Conservation (phyloP, 805 yeast genomes). For the Limtongozyma cylindracea region DNA sequence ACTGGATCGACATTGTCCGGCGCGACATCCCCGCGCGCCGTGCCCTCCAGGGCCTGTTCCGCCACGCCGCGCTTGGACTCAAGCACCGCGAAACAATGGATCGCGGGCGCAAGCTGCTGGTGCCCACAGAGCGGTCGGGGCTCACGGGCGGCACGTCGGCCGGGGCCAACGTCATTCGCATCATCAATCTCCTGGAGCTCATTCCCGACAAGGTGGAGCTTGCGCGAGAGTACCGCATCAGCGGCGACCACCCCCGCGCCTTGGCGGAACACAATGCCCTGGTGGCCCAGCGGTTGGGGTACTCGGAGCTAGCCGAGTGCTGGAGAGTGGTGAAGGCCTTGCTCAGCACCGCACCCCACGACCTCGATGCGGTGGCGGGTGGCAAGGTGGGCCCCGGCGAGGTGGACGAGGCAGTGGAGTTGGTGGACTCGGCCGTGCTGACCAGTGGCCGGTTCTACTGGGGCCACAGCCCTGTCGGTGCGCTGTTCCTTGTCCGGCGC, state of each 20-base stretch:
- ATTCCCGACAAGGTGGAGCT: slow-evolving; percentile 54
- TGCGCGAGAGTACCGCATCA: slow-evolving; percentile 38
- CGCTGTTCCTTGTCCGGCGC: slow-evolving; percentile 33
- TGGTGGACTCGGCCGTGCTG: slow-evolving; percentile 2
- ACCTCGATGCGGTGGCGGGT: slow-evolving; percentile 1
- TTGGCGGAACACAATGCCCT: slow-evolving; percentile 45
- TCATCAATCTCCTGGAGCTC: slow-evolving; percentile 39
- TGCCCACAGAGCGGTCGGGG: slow-evolving; percentile 12
- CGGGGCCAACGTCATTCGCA: slow-evolving; percentile 23
- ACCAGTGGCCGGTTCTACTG: slow-evolving; percentile 20
- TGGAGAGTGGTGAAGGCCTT: slow-evolving; percentile 41
- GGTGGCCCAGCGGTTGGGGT: slow-evolving; percentile 41
- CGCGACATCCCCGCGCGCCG: neutral
- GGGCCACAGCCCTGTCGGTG: slow-evolving; percentile 62
- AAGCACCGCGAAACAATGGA: slow-evolving; percentile 1
- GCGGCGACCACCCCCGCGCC: slow-evolving; percentile 36
- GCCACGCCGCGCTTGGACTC: slow-evolving; percentile 1
- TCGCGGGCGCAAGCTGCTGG: slow-evolving; percentile 7
- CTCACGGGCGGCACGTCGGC: slow-evolving; percentile 11
- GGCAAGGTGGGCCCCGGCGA: slow-evolving; percentile 1
- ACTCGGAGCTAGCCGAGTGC: slow-evolving; percentile 37
- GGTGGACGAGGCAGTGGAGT: neutral
- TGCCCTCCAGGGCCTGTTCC: neutral
- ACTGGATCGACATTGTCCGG: neutral
- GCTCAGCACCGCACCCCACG: slow-evolving; percentile 11